Evolutionary conservation across 2,329 filamentous ascomycete genomes (phyloP), one percentile per base, ranked within the genome.

Genomic region (Pestalotiopsis sp.): DNA sequence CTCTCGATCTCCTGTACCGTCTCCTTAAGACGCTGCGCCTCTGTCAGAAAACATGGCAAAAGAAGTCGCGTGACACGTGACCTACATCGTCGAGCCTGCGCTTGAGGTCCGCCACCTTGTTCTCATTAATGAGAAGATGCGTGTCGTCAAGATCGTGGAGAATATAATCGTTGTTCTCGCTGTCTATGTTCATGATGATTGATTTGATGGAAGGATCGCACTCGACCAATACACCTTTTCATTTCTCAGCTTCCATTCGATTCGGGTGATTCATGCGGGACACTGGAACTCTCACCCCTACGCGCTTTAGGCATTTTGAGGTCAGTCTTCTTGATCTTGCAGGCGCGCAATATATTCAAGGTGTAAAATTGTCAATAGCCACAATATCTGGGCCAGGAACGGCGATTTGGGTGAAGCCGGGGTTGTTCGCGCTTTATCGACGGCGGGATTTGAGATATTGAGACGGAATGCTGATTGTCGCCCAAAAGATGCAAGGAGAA

Each of bases 151-250:
- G 86, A 71, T 94, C 92, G 75, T 94, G 92, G 71, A 94, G 92
- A 76, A 95, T 92, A 78, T 90, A 93, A 72, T 91, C 89, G 79
- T 94, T 90, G 73, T 87, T 86, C 68, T 88, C 84, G 74, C 84
- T 87, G 80, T 95, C 91, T 73, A 95, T 92, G 75, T 90, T 92
- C 74, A 93, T 85, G 76, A 95, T 91, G 83, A 95, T 94, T 71
- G 93, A 92, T 81, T 94, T 95, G 86, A 95, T 94, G 59, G 92
- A 93, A n/a, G 93, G 91, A 78, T 95, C 93, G 81, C 92, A 94
- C 80, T 94, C 89, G 80, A 95, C 90, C 72, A 95, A 86, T 36
- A 93, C 90, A 71, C 92, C 92, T 89, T 65, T 23, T 38, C 20
- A 13, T 27, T 11, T 4, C 12, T 68, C 49, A 31, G 62, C 52